phyloP scores from a whole-genome alignment of 306 rosid genomes.

The Quercus glauca region DNA sequence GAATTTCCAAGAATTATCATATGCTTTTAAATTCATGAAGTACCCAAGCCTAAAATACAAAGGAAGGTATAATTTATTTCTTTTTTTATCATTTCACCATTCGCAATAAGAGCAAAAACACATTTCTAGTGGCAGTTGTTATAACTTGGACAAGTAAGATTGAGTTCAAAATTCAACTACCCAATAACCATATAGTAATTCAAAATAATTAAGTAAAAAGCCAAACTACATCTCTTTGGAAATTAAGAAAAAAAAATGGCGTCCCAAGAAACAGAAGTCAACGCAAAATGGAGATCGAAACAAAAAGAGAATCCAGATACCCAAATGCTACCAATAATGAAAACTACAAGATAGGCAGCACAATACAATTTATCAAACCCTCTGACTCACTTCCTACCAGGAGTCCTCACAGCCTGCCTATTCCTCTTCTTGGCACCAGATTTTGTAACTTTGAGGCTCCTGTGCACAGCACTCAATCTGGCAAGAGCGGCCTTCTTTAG shows the following conservation, averaged over 20 bases:
- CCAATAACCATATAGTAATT: not conserved
- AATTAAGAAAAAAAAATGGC: not conserved
- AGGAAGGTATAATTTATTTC: too few species aligned
- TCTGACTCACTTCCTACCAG: constrained; percentile 29
- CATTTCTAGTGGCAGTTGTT: not conserved
- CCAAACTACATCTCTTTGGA: not conserved
- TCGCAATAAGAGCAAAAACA: not conserved
- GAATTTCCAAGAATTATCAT: too few species aligned
- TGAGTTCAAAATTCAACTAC: not conserved
- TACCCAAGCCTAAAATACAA: too few species aligned
- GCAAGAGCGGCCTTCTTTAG: constrained; percentile 82
- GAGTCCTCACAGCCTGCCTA: constrained; percentile 57
- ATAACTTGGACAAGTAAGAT: not conserved
- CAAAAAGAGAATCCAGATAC: not conserved
- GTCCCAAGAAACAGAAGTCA: not conserved
- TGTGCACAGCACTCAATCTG: constrained; percentile 82
- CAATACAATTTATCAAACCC: constrained; percentile 4
- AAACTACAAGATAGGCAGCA: not conserved
- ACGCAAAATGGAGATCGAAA: not conserved
- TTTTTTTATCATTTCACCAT: too few species aligned
- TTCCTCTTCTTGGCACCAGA: constrained; percentile 95
- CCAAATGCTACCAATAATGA: not conserved
- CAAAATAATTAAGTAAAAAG: not conserved
- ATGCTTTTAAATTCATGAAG: too few species aligned
- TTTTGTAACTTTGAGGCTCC: constrained; percentile 87